phyloP scores from a whole-genome alignment of 106 monocot genomes.

The Alisma plantagoaquatica region DNA sequence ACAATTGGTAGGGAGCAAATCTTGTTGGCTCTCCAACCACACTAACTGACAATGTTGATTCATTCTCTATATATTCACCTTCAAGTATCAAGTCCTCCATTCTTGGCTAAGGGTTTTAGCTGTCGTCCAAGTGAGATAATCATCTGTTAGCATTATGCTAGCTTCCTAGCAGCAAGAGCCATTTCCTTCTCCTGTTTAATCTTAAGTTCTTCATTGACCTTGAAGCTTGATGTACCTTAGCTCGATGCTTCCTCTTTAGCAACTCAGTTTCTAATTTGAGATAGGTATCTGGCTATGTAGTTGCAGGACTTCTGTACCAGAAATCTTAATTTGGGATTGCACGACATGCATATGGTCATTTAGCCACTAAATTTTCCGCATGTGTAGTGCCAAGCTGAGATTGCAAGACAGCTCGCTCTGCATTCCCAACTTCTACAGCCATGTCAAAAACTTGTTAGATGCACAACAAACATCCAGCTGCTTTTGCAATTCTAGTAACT shows the following conservation, averaged over 20 bases:
- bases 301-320: conserved; percentile 10
- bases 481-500: conserved; percentile 29
- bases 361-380: conserved; percentile 17
- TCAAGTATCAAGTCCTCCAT: conserved; percentile 33
- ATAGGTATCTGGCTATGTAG: conserved; percentile 15
- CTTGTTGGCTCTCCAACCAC: no score
- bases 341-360: conserved; percentile 20
- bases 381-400: conserved; percentile 14
- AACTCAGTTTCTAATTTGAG: conserved; percentile 23
- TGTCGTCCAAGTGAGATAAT: conserved; percentile 50
- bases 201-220: conserved; percentile 23
- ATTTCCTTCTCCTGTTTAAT: conserved; percentile 41
- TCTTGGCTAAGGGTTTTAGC: conserved; percentile 29
- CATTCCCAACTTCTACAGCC: conserved; percentile 7
- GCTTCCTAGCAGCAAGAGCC: conserved; percentile 45
- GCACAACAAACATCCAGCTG: conserved; percentile 27
- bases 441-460: conserved; percentile 19
- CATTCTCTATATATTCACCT: conserved; percentile 6
- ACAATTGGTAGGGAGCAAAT: no score
- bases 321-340: conserved; percentile 11
- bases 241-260: conserved; percentile 14
- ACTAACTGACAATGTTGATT: no score
- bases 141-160: conserved; percentile 59
- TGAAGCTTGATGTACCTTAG: conserved; percentile 12
- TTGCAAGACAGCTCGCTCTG: conserved; percentile 15